phyloP scores from a whole-genome alignment of 257 asterid species.

The Ilex aquifolium region DNA sequence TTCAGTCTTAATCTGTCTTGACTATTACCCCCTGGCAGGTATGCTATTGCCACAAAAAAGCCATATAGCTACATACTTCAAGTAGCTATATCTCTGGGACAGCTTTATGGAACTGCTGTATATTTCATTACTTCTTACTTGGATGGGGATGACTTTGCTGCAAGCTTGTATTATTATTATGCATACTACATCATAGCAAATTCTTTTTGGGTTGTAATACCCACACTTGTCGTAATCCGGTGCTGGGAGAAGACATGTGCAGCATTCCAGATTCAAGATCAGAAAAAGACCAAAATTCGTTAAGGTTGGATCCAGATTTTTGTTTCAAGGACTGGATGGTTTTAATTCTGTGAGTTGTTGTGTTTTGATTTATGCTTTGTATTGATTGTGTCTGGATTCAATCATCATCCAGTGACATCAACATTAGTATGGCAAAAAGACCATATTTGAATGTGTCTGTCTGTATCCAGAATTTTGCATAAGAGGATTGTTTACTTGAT shows the following conservation, averaged over 20 bases:
- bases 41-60: slow-evolving; percentile 75
- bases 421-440: too few species aligned
- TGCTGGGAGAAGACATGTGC: slow-evolving; percentile 75
- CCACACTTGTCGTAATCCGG: slow-evolving; percentile 43
- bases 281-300: slow-evolving; percentile 48
- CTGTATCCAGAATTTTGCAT: too few species aligned
- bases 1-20: background rate
- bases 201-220: slow-evolving; percentile 74
- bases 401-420: too few species aligned
- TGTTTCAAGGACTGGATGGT: too few species aligned
- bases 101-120: slow-evolving; percentile 76
- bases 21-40: slow-evolving; percentile 37
- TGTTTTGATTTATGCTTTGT: too few species aligned
- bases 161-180: slow-evolving; percentile 45
- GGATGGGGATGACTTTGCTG: slow-evolving; percentile 88
- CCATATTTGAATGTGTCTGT: too few species aligned
- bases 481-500: too few species aligned
- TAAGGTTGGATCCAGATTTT: slow-evolving; percentile 13
- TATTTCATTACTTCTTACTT: slow-evolving; percentile 60
- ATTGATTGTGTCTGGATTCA: too few species aligned
- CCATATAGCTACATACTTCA: slow-evolving; percentile 67
- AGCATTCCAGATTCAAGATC: slow-evolving; percentile 46
- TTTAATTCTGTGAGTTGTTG: too few species aligned
- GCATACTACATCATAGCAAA: slow-evolving; percentile 66
- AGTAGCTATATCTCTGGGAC: slow-evolving; percentile 74